Conservation (phyloP, 805 yeast genomes). For the Kluyveromyces wickerhamii region DNA sequence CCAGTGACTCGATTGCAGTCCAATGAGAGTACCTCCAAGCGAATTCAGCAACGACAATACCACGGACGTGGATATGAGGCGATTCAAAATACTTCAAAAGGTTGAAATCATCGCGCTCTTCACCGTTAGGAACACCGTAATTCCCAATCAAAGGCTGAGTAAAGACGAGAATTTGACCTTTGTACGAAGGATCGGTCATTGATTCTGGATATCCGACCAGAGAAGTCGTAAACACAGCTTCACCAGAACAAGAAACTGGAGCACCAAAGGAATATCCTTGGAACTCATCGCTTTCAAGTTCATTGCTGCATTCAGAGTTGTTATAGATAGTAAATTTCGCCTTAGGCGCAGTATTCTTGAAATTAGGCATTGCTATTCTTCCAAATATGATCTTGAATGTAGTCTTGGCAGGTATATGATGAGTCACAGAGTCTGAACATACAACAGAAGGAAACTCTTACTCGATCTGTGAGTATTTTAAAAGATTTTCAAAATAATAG, state of each 20-base stretch:
- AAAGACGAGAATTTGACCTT: constrained; percentile 93
- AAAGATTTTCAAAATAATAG: no score
- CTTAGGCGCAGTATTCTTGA: constrained; percentile 39
- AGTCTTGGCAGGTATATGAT: constrained; percentile 38
- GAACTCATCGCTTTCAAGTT: constrained; percentile 31
- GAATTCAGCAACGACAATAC: constrained; percentile 92
- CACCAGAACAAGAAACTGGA: constrained; percentile 85
- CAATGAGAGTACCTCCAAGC: constrained; percentile 97
- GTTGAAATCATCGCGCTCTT: constrained; percentile 73
- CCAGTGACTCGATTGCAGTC: constrained; percentile 96
- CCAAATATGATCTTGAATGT: constrained; percentile 46
- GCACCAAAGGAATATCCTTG: constrained; percentile 96
- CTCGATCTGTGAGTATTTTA: no score
- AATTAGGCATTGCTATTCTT: constrained; percentile 38
- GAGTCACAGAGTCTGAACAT: constrained; percentile 29
- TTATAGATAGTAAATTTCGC: constrained; percentile 87
- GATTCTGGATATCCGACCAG: constrained; percentile 98
- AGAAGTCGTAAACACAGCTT: constrained; percentile 96
- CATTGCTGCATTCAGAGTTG: constrained; percentile 55
- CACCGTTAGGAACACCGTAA: constrained; percentile 92
- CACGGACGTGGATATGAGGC: constrained; percentile 86
- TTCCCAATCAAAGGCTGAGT: constrained; percentile 97
- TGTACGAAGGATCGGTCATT: constrained; percentile 97
- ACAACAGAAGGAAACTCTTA: no score
- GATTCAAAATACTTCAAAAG: constrained; percentile 86